Base-by-base conservation (phyloP, 192 early-diverging fungal species). In the Funneliformis geosporum region DNA sequence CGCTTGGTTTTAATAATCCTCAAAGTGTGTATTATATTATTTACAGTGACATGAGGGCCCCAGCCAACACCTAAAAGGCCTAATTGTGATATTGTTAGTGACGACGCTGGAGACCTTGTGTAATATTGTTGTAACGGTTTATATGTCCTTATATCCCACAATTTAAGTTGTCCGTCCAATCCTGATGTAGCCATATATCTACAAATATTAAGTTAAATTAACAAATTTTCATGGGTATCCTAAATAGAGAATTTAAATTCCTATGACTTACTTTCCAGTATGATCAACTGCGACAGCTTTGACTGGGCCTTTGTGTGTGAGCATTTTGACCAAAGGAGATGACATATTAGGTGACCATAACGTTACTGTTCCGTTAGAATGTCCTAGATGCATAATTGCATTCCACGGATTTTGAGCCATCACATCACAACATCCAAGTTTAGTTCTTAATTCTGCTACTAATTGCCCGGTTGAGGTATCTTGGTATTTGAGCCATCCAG, bases 91-190 rank as follows among this genome's bases (percentile, higher is more conserved):
- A 99, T 94, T 6, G 92, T 86, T 62, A 99, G 80, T 16, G 91
- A 88, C 7, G 93, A 86, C 5, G 96, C 96, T 0, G 96, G 93
- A 0, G 89, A 88, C 16, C 87, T 85, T 7, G 94, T 95, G 74
- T 79, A 90, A 84, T 97, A 98, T 81, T 92, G 88, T 75, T 98
- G 92, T 61, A 98, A 82, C 5, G 82, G 72, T 72, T 93, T 90
- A 84, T 94, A 97, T 18, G 85, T 94, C 59, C 96, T 91, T 27
- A 99, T 87, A 86, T 99, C 97, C 95, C 96, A 99, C 4, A 98
- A 73, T 83, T 96, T 96, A 67, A 99, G 85, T 46, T 92, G 90
- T 18, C 94, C 95, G 81, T 99, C 97, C 39, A 94, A 82, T 11
- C 97, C 97, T 59, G 93, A 87, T 27, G 96, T 97, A 8, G 95